Base-by-base conservation (phyloP, 176 grass and related monocot genomes). In the Poa annua region DNA sequence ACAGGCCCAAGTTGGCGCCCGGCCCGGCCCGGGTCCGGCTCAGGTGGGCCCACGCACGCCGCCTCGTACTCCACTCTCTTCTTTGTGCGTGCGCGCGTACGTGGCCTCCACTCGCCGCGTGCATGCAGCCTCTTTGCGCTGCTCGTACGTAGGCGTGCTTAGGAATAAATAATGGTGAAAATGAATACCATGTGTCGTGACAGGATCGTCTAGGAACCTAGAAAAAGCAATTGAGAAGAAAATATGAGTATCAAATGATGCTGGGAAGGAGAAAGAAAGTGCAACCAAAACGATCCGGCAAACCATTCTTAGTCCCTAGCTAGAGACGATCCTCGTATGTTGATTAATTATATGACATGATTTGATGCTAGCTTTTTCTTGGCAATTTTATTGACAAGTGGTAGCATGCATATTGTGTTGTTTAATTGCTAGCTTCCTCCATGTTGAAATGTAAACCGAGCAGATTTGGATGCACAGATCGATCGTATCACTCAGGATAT, bases 1-100 rank as follows among this genome's bases (percentile, higher is more conserved):
- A 74, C 68, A n/a, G n/a, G 51, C 72, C 16, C 59, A 61, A 51
- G 73, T 82, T 62, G 80, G 59, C 80, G 73, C 53, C 12, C 20
- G 13, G 22, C 11, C 29, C 29, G 29, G 29, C 1, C 29, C 29
- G 29, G 29, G 29, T 29, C 29, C 29, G 29, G 29, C 29, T 29
- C 29, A 29, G 29, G 29, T 29, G 8, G 68, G 85, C 11, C 49
- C 67, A 45, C 44, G 42, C 67, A 32, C 45, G 71, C 49, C 20
- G 35, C 22, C 54, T 63, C 75, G 76, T 73, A 26, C 64, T 33
- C 47, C 84, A 86, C 76, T 86, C 32, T 1, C 14, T 6, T 6
- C 15, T 1, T 2, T 0, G 35, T 2, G 5, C 39, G 15, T 19
- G n/a, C 15, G 70, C 70, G 45, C 19, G 55, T 62, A 21, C 36